These are phyloP conservation scores for Rhizopogon rudus DNA, from an alignment of 768 basidiomycete genomes.

Conservation along the genomic window DNA sequence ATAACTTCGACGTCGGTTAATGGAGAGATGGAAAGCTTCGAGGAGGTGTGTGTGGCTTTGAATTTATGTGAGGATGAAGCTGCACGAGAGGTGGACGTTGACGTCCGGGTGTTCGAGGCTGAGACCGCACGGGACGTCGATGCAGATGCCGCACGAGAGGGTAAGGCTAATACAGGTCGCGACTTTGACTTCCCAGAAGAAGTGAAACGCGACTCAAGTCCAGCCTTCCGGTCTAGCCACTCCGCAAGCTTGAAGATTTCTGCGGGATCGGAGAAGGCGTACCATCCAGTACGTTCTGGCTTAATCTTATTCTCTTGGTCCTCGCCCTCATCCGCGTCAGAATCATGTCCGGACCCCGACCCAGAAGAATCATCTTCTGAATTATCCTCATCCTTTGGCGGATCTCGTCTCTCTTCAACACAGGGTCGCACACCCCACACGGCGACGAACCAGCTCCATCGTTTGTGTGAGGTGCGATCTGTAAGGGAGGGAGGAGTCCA, in stretches of 20 bases:
- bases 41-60: background rate
- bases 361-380: constrained; percentile 14
- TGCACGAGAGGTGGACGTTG: background rate
- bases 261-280: constrained; percentile 63
- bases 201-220: constrained; percentile 21
- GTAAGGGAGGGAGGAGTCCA: constrained; percentile 40
- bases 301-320: constrained; percentile 35
- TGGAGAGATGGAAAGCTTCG: background rate
- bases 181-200: background rate
- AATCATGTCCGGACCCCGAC: constrained; percentile 16
- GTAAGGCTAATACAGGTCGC: background rate
- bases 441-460: constrained; percentile 77
- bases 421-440: constrained; percentile 62
- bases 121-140: background rate
- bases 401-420: constrained; percentile 13
- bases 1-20: constrained; percentile 3
- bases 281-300: constrained; percentile 41
- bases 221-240: constrained; percentile 55
- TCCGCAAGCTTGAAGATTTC: constrained; percentile 63
- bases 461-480: constrained; percentile 46
- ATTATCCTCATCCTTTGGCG: constrained; percentile 12
- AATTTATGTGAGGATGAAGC: background rate
- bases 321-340: constrained; percentile 19
- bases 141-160: background rate
- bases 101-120: background rate